Percentiles rank a stretch among this genome's conserved stretches.
These are phyloP conservation scores for Tolypocladium nubicola DNA, from an alignment of 2,329 filamentous ascomycete species.

Conservation along the genomic window DNA sequence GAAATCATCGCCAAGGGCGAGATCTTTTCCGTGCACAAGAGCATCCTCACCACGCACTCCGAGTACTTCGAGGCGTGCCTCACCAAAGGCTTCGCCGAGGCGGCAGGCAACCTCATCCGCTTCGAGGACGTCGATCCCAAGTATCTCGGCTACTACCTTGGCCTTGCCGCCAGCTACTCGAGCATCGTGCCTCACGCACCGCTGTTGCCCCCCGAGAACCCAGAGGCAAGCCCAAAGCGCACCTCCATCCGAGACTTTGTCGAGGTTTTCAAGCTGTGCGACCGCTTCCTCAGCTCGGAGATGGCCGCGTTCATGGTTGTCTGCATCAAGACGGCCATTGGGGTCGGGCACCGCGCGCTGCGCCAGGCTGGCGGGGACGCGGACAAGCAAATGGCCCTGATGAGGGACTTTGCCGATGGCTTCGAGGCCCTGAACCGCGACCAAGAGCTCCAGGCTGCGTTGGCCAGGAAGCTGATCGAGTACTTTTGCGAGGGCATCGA, in stretches of 20 bases:
- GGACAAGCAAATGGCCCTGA: slow-evolving; percentile 17
- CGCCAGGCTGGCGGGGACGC: slow-evolving; percentile 14
- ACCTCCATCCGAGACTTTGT: slow-evolving; percentile 20
- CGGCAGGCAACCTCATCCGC: slow-evolving; percentile 12
- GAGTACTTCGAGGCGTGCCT: slow-evolving; percentile 22
- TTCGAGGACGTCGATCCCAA: slow-evolving; percentile 22
- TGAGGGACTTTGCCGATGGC: slow-evolving; percentile 22
- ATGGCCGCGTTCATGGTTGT: slow-evolving; percentile 18
- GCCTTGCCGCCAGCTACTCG: slow-evolving; percentile 22
- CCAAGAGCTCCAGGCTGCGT: slow-evolving; percentile 11
- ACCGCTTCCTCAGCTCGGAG: slow-evolving; percentile 19
- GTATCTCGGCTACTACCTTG: slow-evolving; percentile 22
- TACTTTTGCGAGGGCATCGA: slow-evolving; percentile 22
- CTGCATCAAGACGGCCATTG: slow-evolving; percentile 18
- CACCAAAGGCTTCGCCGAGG: slow-evolving; percentile 16
- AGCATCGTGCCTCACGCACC: slow-evolving; percentile 18
- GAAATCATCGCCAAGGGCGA: slow-evolving; percentile 19
- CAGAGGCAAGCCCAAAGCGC: slow-evolving; percentile 13
- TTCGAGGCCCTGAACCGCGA: slow-evolving; percentile 18
- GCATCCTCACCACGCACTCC: slow-evolving; percentile 18
- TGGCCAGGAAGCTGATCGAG: slow-evolving; percentile 14
- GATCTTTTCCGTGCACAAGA: slow-evolving; percentile 17
- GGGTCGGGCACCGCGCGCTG: slow-evolving; percentile 21
- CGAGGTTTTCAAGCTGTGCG: slow-evolving; percentile 26
- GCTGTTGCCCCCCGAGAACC: slow-evolving; percentile 12